phyloP scores from a whole-genome alignment of 2,329 filamentous ascomycete genomes.

The Macroventuria anomochaeta region DNA sequence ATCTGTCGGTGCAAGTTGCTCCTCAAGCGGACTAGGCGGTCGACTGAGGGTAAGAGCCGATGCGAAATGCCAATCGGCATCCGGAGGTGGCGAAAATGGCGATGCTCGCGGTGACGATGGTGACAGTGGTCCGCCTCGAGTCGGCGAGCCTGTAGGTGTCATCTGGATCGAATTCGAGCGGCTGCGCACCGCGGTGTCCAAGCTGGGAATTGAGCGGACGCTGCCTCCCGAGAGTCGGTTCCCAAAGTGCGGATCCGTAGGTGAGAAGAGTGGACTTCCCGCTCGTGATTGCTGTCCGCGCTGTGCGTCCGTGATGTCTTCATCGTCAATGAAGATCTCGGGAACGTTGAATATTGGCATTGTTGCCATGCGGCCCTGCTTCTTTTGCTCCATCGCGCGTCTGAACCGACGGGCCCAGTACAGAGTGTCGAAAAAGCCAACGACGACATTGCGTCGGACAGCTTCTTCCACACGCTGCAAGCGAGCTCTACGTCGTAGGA shows the following conservation, averaged over 20 bases:
- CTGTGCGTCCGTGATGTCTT: conserved; percentile 59
- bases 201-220: conserved; percentile 32
- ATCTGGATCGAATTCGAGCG: conserved; percentile 50
- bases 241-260: conserved; percentile 35
- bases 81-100: conserved; percentile 38
- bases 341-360: conserved; percentile 84
- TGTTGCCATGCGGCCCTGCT: conserved; percentile 73
- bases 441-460: conserved; percentile 85
- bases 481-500: conserved; percentile 84
- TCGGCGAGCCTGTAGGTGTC: conserved; percentile 46
- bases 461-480: conserved; percentile 95
- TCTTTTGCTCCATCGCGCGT: conserved; percentile 73
- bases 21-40: conserved; percentile 46
- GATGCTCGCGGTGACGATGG: conserved; percentile 35
- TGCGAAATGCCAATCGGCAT: conserved; percentile 56
- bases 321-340: conserved; percentile 88
- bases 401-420: conserved; percentile 88
- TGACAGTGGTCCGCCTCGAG: conserved; percentile 29
- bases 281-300: conserved; percentile 45
- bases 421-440: conserved; percentile 94
- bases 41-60: conserved; percentile 51
- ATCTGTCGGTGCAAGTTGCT: conserved; percentile 34
- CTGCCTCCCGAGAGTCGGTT: conserved; percentile 38
- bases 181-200: conserved; percentile 42
- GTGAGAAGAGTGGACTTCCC: conserved; percentile 43